Conservation (phyloP, 345 rosid species). For the Durio zibethinus region DNA sequence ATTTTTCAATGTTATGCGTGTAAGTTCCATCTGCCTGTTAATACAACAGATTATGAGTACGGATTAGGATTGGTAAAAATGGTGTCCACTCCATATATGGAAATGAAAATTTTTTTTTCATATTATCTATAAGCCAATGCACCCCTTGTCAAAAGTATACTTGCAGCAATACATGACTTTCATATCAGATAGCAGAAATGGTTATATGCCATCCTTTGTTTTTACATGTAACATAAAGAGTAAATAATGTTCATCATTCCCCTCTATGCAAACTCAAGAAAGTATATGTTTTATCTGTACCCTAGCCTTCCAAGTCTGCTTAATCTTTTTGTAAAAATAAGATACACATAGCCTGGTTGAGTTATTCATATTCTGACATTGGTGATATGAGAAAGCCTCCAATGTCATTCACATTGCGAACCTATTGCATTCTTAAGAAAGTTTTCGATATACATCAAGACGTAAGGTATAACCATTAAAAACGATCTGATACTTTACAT, state of each 20-base stretch:
- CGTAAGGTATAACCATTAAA: background rate
- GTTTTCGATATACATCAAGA: background rate
- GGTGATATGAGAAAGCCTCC: background rate
- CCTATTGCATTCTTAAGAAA: background rate
- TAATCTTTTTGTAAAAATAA: background rate
- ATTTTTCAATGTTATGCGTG: slow-evolving; percentile 66
- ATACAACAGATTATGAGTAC: slow-evolving; percentile 16
- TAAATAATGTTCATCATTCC: background rate
- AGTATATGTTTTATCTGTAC: background rate
- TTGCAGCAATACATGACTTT: background rate
- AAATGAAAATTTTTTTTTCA: background rate
- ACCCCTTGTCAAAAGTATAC: background rate
- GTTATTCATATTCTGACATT: background rate
- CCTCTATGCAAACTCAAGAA: background rate
- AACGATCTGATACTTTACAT: background rate
- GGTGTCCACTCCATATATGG: background rate
- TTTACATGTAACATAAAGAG: background rate
- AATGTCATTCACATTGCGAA: background rate
- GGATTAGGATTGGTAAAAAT: no score
- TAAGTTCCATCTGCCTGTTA: slow-evolving; percentile 81
- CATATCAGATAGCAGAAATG: background rate
- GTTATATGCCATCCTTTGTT: background rate
- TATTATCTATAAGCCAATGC: background rate
- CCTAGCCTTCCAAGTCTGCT: background rate
- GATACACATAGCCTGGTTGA: background rate